Percentiles rank a stretch among this genome's conserved stretches.
These are phyloP conservation scores for Diaporthe ampelina DNA, from an alignment of 2,329 filamentous ascomycete genomes.

Conservation along the genomic window DNA sequence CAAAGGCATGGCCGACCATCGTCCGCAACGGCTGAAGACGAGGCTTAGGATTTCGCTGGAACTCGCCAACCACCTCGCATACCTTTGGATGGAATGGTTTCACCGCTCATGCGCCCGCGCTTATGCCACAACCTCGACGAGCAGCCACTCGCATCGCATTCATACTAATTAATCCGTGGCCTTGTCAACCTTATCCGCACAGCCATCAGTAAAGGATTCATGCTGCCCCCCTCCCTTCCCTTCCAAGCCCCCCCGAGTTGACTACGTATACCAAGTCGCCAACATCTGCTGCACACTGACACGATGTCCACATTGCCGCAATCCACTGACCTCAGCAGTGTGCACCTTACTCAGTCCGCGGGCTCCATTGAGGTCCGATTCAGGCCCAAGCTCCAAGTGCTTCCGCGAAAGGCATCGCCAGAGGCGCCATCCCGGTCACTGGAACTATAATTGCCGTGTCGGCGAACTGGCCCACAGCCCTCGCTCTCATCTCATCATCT, in stretches of 20 bases:
- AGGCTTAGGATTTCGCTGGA: slow-evolving; percentile 26
- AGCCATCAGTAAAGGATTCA: slow-evolving; percentile 22
- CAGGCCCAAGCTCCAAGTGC: slow-evolving; percentile 5
- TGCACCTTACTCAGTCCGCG: slow-evolving; percentile 4
- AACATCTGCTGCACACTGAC: slow-evolving; percentile 14
- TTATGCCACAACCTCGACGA: slow-evolving; percentile 22
- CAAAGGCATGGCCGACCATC: slow-evolving; percentile 9
- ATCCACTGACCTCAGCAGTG: slow-evolving; percentile 21
- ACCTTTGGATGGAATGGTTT: slow-evolving; percentile 31
- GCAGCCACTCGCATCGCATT: slow-evolving; percentile 31
- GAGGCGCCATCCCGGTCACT: slow-evolving; percentile 27
- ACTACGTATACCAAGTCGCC: slow-evolving; percentile 1
- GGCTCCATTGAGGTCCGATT: slow-evolving; percentile 16
- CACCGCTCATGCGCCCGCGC: slow-evolving; percentile 31
- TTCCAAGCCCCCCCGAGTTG: not conserved
- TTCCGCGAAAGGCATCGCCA: slow-evolving; percentile 2
- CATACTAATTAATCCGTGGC: slow-evolving; percentile 28
- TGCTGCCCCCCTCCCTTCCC: slow-evolving; percentile 5
- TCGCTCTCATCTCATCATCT: slow-evolving; percentile 31
- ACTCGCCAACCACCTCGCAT: slow-evolving; percentile 22
- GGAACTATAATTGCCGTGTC: slow-evolving; percentile 30
- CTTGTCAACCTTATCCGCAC: slow-evolving; percentile 34
- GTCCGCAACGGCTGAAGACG: slow-evolving; percentile 13
- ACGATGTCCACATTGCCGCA: not conserved
- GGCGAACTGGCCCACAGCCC: slow-evolving; percentile 29